Evolutionary conservation across 257 asterid genomes (phyloP), one percentile per base, ranked within the genome.

Genomic region (Fraxinus excelsior): DNA sequence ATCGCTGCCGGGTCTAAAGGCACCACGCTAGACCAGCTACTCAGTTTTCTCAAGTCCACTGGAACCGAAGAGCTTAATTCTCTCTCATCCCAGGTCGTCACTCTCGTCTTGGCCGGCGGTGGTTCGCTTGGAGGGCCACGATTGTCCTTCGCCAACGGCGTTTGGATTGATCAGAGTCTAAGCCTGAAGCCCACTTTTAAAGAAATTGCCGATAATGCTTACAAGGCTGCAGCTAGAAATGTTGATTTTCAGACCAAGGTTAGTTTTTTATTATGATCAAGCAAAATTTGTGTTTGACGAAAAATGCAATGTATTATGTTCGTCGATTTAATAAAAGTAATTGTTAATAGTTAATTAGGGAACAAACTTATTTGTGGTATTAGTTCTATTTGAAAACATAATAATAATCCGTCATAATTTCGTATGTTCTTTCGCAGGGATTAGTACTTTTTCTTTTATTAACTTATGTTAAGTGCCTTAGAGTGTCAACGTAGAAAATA

Each of bases 191-290:
- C 67, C 65, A 58, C 74, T 42, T 80, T 80, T 53, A 74, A 80
- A 49, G 69, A 42, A 13, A 71, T 62, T 19, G 64, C 23, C n/a
- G 64, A 80, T 31, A 71, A 25, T 64, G 70, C 76, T 71, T 80
- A 75, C 19, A 71, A 75, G 65, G 77, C 84, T 25, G 65, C 40
- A 51, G 40, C 75, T 1, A 53, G 49, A 28, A 49, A 73, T 11
- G 80, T 74, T 70, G 80, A 80, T 62, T 70, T 80, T 26, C 56
- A 7, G 62, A 46, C 64, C 73, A 80, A 75, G 76, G 83, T 75
- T n/a, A 75, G 71, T 0, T 49, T 56, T 44, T 42, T 31, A 42
- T 53, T n/a, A 19, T 53, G 56, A 46, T 46, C 1, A 3, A 19
- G 64, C 25, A 6, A 23, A 53, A 18, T 19, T 51, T 16, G 23